Base-by-base conservation (phyloP, 768 basidiomycete genomes). In the Mycena maculata region DNA sequence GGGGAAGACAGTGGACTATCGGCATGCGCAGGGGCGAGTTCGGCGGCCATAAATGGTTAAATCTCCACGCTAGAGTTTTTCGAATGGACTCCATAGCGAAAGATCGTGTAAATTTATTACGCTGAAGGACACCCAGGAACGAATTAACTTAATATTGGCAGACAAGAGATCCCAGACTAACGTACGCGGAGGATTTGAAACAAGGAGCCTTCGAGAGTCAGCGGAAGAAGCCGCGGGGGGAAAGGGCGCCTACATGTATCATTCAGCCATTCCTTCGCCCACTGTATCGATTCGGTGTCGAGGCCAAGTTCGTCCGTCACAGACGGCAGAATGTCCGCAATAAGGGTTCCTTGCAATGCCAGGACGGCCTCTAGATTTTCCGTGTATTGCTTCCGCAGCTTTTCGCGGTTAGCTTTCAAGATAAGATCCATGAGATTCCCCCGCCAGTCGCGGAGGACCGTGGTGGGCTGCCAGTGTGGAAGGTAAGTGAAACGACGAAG, bases 141-240 rank as follows among this genome's bases (percentile, higher is more conserved):
- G 36, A 36, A 45, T 60, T 60, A 42, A 72, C 65, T 50, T 61
- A 50, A 33, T n/a, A 39, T 58, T 38, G 22, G 58, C 49, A 49
- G 58, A 47, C 61, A 54, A 47, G 23, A 63, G 30, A 68, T 48
- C 61, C 72, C 53, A 45, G 69, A 41, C 69, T 48, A 64, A 79
- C 84, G 73, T 76, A 91, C 92, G 79, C 86, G 86, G 54, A 86
- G 81, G 60, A 90, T 84, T 75, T 88, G 89, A 77, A 88, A 90
- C 39, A 89, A 76, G 31, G 87, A 82, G 53, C 78, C 88, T 89
- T 77, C 39, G 27, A 48, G 27, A 52, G 45, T 56, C 31, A 57
- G 57, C 42, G 38, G 38, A 45, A 25, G 52, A 44, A 30, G 25
- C n/a, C 25, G 18, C 20, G 44, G 16, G 58, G 33, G 61, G 60